Evolutionary conservation across 495 filamentous ascomycete species (phyloP).

Genomic region (Daldinia bambusicola): DNA sequence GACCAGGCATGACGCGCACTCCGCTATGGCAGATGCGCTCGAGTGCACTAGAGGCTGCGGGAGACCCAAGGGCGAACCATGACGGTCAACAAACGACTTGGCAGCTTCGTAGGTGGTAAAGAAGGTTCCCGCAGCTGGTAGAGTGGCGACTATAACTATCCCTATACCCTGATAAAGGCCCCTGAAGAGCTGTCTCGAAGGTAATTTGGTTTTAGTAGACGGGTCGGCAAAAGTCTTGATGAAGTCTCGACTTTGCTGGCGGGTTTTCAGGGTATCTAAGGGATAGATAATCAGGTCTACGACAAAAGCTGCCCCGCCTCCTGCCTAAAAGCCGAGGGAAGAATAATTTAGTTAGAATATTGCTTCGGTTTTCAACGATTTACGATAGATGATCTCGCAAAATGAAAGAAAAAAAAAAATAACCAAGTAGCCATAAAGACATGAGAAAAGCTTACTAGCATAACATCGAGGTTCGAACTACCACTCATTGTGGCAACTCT

Average conservation of each 20-base stretch:
- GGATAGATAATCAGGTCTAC: conserved; percentile 86
- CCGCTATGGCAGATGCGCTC: conserved; percentile 75
- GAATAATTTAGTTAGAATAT: conserved; percentile 21
- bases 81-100: conserved; percentile 63
- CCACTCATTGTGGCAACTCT: conserved; percentile 34
- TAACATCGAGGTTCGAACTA: conserved; percentile 52
- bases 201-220: conserved; percentile 62
- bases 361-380: too few relatives aligned
- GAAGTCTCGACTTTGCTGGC: conserved; percentile 79
- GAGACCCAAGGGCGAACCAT: conserved; percentile 52
- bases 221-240: conserved; percentile 67
- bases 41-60: conserved; percentile 74
- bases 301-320: conserved; percentile 81
- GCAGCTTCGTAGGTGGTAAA: conserved; percentile 87
- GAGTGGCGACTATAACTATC: conserved; percentile 85
- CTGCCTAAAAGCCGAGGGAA: conserved; percentile 64
- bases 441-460: conserved; percentile 47
- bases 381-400: too few relatives aligned
- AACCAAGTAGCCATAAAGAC: too few relatives aligned
- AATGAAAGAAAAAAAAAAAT: too few relatives aligned
- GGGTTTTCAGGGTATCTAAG: conserved; percentile 85
- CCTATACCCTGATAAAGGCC: conserved; percentile 91
- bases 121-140: conserved; percentile 88
- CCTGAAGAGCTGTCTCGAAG: conserved; percentile 65
- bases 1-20: conserved; percentile 84